Conservation (phyloP, 192 early-diverging fungal species). For the Entomortierella beljakovae region DNA sequence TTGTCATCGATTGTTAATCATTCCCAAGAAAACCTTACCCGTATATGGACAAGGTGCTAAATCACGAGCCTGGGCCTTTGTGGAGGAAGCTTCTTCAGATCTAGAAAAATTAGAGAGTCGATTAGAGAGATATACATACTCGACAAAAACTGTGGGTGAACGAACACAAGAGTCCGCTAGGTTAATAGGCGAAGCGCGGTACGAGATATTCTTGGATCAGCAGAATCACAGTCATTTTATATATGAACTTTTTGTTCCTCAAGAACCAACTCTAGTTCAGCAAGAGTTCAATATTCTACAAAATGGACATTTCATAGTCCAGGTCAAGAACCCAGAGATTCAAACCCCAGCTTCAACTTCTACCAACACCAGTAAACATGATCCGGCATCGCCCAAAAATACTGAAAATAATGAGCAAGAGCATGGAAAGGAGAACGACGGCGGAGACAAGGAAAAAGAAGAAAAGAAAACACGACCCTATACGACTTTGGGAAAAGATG, state of each 20-base stretch:
- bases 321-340: conserved; percentile 32
- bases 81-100: conserved; percentile 8
- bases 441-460: too few species aligned
- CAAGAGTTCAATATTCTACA: conserved; percentile 12
- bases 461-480: conserved; percentile 8
- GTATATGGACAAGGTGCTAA: not conserved
- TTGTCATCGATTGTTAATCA: conserved; percentile 5
- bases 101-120: not conserved
- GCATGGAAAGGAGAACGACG: too few species aligned
- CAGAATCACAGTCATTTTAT: conserved; percentile 14
- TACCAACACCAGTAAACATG: too few species aligned
- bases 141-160: conserved; percentile 30
- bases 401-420: too few species aligned
- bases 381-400: too few species aligned
- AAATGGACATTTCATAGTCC: conserved; percentile 19
- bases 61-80: conserved; percentile 26
- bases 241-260: conserved; percentile 20
- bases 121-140: conserved; percentile 16
- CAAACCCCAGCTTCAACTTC: conserved; percentile 19
- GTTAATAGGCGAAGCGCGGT: conserved; percentile 22
- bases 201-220: conserved; percentile 9
- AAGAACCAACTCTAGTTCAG: conserved; percentile 10
- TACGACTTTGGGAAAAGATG: conserved; percentile 10
- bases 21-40: conserved; percentile 15
- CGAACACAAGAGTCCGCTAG: conserved; percentile 18